These are phyloP conservation scores for Hylodesmum podocarpum DNA, from an alignment of 306 rosid species.

Conservation along the genomic window DNA sequence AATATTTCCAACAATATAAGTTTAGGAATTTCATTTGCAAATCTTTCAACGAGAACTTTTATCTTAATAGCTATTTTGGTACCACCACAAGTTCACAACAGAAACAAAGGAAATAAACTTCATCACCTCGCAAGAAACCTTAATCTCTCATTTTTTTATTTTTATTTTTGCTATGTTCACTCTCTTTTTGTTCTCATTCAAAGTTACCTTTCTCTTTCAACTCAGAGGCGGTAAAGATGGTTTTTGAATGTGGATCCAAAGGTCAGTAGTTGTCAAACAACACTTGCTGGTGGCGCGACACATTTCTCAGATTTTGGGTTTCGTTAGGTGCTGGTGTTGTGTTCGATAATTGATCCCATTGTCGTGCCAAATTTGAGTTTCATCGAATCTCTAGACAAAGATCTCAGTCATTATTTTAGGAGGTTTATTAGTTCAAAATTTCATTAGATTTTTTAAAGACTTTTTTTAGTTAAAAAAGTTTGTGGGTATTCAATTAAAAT, in stretches of 20 bases:
- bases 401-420: too few species aligned
- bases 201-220: neutral
- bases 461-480: too few species aligned
- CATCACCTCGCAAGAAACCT: too few species aligned
- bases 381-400: too few species aligned
- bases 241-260: constrained; percentile 47
- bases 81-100: neutral
- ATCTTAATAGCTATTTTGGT: neutral
- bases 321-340: constrained; percentile 34
- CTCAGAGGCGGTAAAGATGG: constrained; percentile 35
- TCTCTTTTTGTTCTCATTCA: too few species aligned
- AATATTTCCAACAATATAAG: too few species aligned
- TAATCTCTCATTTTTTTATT: too few species aligned
- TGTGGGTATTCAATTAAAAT: too few species aligned
- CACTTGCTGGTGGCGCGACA: constrained; percentile 40
- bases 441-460: too few species aligned
- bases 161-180: neutral
- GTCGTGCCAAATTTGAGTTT: constrained; percentile 44
- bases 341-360: neutral
- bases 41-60: neutral
- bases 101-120: neutral
- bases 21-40: too few species aligned
- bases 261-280: neutral
- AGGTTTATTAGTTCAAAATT: too few species aligned
- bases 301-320: neutral